Conservation (phyloP, 192 early-diverging fungal genomes). For the Mycoemilia scoparia region DNA sequence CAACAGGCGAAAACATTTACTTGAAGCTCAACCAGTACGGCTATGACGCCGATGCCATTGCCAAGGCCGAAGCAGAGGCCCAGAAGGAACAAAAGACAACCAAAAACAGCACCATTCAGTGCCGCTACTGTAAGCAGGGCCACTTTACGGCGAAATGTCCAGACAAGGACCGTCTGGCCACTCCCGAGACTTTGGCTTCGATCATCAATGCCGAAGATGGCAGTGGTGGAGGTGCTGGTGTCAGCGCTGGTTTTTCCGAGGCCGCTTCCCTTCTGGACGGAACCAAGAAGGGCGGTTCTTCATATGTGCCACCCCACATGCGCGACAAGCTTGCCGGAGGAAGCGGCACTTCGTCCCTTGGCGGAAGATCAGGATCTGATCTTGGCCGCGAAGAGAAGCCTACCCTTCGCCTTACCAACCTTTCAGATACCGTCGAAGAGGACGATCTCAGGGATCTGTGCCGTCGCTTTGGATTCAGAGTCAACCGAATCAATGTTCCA, state of each 20-base stretch:
- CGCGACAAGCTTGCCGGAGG: conserved; percentile 40
- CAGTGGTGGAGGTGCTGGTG: no score
- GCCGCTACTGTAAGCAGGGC: conserved; percentile 91
- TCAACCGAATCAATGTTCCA: conserved; percentile 69
- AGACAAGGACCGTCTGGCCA: conserved; percentile 85
- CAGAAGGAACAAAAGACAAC: conserved; percentile 47
- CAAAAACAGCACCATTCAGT: conserved; percentile 68
- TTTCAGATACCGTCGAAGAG: conserved; percentile 86
- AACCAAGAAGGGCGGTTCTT: conserved; percentile 28
- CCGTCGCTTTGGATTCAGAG: conserved; percentile 63
- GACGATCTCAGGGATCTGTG: conserved; percentile 78
- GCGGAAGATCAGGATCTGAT: conserved; percentile 18
- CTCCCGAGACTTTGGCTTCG: conserved; percentile 35
- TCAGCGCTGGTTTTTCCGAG: conserved; percentile 1
- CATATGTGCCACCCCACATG: conserved; percentile 79
- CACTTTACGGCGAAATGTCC: conserved; percentile 97
- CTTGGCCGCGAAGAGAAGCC: conserved; percentile 47
- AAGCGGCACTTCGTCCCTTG: conserved; percentile 10
- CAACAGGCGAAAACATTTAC: conserved; percentile 66
- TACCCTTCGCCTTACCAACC: conserved; percentile 83
- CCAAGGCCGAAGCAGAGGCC: conserved; percentile 30
- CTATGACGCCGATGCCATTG: no score
- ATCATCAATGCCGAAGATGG: no score
- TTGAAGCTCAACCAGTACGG: conserved; percentile 63
- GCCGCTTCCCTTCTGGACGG: conserved; percentile 4